phyloP scores from a whole-genome alignment of 2,329 filamentous ascomycete species.

The Aspergillus aculeatus region DNA sequence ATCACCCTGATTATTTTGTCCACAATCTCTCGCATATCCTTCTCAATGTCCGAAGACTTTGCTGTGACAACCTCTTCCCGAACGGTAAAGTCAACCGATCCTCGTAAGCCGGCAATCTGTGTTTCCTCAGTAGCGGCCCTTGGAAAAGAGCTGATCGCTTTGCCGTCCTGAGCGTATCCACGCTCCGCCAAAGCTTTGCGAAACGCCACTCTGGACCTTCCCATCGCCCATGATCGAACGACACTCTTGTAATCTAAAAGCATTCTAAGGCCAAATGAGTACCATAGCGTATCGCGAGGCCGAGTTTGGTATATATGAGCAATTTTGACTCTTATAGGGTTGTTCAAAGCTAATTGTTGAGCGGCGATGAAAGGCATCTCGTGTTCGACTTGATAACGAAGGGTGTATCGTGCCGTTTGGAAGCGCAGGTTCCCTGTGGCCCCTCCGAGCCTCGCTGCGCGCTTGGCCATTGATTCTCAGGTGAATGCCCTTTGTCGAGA shows the following conservation, averaged over 20 bases:
- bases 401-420: not conserved
- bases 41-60: conserved; percentile 16
- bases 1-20: not conserved
- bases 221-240: conserved; percentile 48
- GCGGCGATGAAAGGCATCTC: conserved; percentile 24
- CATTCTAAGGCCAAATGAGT: conserved; percentile 39
- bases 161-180: conserved; percentile 45
- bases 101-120: not conserved
- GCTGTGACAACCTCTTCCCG: conserved; percentile 10
- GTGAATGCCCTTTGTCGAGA: too few relatives aligned
- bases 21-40: conserved; percentile 14
- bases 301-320: conserved; percentile 37
- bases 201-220: conserved; percentile 48
- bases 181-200: conserved; percentile 44
- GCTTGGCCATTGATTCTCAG: too few relatives aligned
- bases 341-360: conserved; percentile 2
- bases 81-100: conserved; percentile 34
- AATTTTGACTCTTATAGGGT: conserved; percentile 41
- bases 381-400: not conserved
- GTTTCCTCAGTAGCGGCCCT: conserved; percentile 9
- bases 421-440: not conserved
- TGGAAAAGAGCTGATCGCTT: conserved; percentile 13
- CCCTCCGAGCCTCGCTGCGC: too few relatives aligned
- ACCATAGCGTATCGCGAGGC: conserved; percentile 49
- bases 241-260: conserved; percentile 39